Evolutionary conservation across 345 rosid genomes (phyloP).

Genomic region (Boechera divaricarpa): DNA sequence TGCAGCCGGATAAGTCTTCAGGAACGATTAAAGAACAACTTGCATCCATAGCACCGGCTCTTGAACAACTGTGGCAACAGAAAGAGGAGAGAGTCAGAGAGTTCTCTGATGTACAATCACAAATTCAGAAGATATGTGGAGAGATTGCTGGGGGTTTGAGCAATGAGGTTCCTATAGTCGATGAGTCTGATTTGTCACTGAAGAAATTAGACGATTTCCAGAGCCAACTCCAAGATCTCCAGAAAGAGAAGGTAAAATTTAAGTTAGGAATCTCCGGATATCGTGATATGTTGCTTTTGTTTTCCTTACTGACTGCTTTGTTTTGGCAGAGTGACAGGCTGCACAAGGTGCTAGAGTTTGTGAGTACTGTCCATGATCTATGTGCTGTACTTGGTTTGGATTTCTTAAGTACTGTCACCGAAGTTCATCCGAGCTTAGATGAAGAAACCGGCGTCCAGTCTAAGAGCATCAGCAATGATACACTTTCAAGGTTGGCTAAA

Average conservation of each 20-base stretch:
- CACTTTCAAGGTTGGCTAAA: conserved; percentile 81
- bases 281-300: not conserved
- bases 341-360: conserved; percentile 88
- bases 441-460: conserved; percentile 72
- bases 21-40: conserved; percentile 99
- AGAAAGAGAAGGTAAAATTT: conserved; percentile 82
- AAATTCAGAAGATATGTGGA: conserved; percentile 90
- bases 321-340: conserved; percentile 83
- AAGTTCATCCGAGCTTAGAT: conserved; percentile 97
- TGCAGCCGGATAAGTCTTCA: conserved; percentile 77
- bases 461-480: conserved; percentile 97
- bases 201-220: conserved; percentile 85
- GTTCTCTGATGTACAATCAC: conserved; percentile 84
- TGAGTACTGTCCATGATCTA: conserved; percentile 92
- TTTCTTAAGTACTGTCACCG: conserved; percentile 77
- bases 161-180: conserved; percentile 67
- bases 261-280: not conserved
- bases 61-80: conserved; percentile 90
- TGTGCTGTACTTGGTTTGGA: conserved; percentile 95
- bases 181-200: conserved; percentile 85
- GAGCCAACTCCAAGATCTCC: conserved; percentile 86
- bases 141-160: conserved; percentile 86
- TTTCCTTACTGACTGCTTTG: conserved; percentile 13
- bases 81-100: conserved; percentile 94
- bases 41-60: conserved; percentile 91